A percentile compares a stretch with the other conserved stretches of the same genome.
Evolutionary conservation across 1,139 yeast genomes (phyloP).

Genomic region (Magnusiomyces paraingens): DNA sequence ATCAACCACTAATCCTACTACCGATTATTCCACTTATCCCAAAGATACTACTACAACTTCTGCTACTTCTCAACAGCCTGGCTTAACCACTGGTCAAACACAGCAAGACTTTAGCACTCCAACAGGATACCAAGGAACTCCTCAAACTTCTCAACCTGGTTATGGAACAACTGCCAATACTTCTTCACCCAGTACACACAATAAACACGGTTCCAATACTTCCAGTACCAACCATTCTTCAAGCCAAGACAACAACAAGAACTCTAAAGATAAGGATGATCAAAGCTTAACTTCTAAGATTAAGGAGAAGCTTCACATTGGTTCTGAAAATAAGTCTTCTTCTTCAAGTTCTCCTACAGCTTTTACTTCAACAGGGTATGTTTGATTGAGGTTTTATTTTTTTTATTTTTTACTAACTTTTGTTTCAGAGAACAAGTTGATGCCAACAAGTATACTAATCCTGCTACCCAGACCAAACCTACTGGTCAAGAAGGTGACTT

Average conservation of each 20-base stretch:
- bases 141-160: not conserved
- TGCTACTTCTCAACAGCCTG: not conserved
- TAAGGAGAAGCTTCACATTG: slow-evolving; percentile 16
- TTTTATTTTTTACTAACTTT: not conserved
- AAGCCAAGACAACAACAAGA: not conserved
- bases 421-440: not conserved
- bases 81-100: not conserved
- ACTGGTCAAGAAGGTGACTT: not conserved
- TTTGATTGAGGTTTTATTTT: not conserved
- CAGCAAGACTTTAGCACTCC: not conserved
- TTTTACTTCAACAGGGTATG: no score
- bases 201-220: not conserved
- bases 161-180: not conserved
- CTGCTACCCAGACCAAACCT: not conserved
- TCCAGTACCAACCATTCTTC: not conserved
- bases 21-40: not conserved
- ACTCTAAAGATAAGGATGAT: not conserved
- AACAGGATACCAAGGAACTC: not conserved
- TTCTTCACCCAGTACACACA: not conserved
- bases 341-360: not conserved
- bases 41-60: not conserved
- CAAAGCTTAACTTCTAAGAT: slow-evolving; percentile 11
- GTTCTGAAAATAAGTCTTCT: slow-evolving; percentile 1
- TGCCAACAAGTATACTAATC: not conserved
- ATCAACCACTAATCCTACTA: not conserved